phyloP scores from a whole-genome alignment of 768 basidiomycete species.

The Coprinopsis strossmayeri region DNA sequence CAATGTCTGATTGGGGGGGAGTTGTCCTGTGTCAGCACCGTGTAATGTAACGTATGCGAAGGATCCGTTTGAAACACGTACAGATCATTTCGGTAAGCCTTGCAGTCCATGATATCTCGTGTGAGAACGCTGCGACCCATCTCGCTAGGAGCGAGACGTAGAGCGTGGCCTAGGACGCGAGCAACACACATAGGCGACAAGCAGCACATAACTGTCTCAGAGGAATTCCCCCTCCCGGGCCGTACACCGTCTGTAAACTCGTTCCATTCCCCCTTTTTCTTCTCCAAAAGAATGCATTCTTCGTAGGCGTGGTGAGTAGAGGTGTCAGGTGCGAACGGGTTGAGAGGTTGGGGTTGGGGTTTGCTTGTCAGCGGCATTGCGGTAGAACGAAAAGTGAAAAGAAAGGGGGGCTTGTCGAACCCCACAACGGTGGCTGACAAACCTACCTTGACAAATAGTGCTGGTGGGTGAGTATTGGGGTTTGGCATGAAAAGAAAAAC shows the following conservation, averaged over 20 bases:
- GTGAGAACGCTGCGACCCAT: background rate
- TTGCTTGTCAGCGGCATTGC: no score
- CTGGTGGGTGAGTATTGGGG: no score
- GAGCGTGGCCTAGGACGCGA: slow-evolving; percentile 5
- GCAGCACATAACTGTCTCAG: background rate
- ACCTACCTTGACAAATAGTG: no score
- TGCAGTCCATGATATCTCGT: slow-evolving; percentile 2
- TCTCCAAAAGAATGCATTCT: background rate
- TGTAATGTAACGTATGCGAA: no score
- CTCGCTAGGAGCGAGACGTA: slow-evolving; percentile 3
- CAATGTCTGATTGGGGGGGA: no score
- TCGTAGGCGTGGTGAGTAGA: background rate
- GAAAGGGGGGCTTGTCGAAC: no score
- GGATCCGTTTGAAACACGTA: no score
- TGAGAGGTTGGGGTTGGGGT: background rate
- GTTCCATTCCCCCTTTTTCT: background rate
- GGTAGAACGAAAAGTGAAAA: no score
- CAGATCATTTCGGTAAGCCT: no score
- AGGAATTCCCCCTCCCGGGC: background rate
- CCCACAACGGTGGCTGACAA: no score
- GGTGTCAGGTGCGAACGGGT: background rate
- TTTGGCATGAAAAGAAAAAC: no score
- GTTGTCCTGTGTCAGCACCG: no score
- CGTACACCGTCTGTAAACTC: background rate
- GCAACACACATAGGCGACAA: background rate